phyloP scores from a whole-genome alignment of 257 asterid genomes.

The Paraleonurus japonicus region DNA sequence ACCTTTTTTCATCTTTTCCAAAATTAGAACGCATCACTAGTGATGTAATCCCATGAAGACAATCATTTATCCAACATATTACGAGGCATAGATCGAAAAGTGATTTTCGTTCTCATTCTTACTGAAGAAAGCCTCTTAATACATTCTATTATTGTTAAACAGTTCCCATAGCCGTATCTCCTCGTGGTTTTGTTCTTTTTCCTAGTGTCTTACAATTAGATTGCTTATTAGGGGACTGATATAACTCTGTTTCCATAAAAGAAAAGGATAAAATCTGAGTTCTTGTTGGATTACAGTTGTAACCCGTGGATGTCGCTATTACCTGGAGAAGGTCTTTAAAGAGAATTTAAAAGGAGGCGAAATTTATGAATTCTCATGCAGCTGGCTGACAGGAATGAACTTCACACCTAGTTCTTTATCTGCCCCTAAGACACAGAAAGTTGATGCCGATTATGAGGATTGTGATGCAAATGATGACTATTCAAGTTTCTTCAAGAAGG shows the following conservation, averaged over 20 bases:
- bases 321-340: not conserved
- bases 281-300: not conserved
- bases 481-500: not conserved
- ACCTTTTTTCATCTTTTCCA: no score
- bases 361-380: not conserved
- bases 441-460: not conserved
- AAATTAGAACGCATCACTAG: no score
- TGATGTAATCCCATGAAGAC: no score
- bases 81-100: no score
- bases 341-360: conserved; percentile 1
- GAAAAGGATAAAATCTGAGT: not conserved
- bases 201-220: not conserved
- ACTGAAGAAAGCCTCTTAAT: no score
- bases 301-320: not conserved
- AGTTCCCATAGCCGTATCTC: not conserved
- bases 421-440: not conserved
- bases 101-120: no score
- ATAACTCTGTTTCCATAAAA: not conserved
- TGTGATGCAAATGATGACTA: not conserved
- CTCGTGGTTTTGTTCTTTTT: not conserved
- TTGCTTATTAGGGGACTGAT: not conserved
- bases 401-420: not conserved
- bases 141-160: not conserved
- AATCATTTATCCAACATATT: no score
- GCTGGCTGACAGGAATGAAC: not conserved